A percentile compares a stretch with the other conserved stretches of the same genome.
phyloP scores from a whole-genome alignment of 306 rosid species.

The Abrus pulchellus region DNA sequence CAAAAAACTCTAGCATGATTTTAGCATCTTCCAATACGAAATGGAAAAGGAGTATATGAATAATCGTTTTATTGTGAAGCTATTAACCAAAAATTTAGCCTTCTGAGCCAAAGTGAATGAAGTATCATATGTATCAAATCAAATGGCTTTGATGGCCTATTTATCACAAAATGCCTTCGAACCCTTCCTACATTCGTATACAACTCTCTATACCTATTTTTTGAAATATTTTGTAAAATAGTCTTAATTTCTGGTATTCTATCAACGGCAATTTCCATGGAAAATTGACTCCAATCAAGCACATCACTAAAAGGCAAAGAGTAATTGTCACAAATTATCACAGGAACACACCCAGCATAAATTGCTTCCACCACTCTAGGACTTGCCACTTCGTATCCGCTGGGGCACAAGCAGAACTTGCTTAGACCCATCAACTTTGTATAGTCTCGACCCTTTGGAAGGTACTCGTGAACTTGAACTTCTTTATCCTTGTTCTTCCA shows the following conservation, averaged over 20 bases:
- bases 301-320: slow-evolving; percentile 80
- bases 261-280: slow-evolving; percentile 59
- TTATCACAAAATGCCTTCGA: slow-evolving; percentile 67
- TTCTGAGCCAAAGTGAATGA: slow-evolving; percentile 79
- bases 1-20: not conserved
- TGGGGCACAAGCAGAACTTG: slow-evolving; percentile 86
- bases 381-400: slow-evolving; percentile 91
- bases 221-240: slow-evolving; percentile 60
- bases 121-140: slow-evolving; percentile 84
- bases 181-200: slow-evolving; percentile 59
- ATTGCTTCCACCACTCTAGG: slow-evolving; percentile 87
- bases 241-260: slow-evolving; percentile 69
- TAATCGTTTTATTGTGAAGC: slow-evolving; percentile 1
- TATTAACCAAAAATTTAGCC: slow-evolving; percentile 53
- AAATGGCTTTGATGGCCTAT: slow-evolving; percentile 74
- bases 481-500: slow-evolving; percentile 78
- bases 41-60: slow-evolving; percentile 17
- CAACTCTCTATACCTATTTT: slow-evolving; percentile 56
- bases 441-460: slow-evolving; percentile 61
- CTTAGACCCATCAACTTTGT: slow-evolving; percentile 62
- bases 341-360: slow-evolving; percentile 78
- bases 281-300: slow-evolving; percentile 75
- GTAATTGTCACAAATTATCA: slow-evolving; percentile 69
- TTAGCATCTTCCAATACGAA: not conserved
- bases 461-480: slow-evolving; percentile 73